These are phyloP conservation scores for Sclerotinia trifoliorum DNA, from an alignment of 2,329 filamentous ascomycete genomes.

Conservation along the genomic window DNA sequence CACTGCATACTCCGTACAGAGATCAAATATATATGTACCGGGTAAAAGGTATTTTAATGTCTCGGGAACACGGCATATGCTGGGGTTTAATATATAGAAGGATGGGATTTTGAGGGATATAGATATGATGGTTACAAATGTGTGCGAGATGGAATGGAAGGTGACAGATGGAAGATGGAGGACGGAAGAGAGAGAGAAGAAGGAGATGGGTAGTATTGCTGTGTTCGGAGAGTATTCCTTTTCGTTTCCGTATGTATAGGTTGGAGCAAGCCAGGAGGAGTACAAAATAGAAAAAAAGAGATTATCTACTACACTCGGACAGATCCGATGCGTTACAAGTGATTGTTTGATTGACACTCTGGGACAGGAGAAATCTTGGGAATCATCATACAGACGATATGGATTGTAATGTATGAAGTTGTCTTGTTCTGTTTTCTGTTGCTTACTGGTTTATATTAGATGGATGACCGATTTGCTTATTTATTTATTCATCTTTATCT, in stretches of 20 bases:
- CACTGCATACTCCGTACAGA: background rate
- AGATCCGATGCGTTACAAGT: background rate
- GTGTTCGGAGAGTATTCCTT: background rate
- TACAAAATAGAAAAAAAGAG: background rate
- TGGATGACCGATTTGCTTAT: slow-evolving; percentile 6
- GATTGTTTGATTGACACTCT: background rate
- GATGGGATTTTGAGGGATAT: slow-evolving; percentile 1
- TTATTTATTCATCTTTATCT: background rate
- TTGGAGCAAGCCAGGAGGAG: background rate
- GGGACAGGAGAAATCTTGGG: slow-evolving; percentile 4
- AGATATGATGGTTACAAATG: background rate
- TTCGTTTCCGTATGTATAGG: background rate
- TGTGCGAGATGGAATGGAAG: background rate
- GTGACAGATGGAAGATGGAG: background rate
- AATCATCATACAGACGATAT: background rate
- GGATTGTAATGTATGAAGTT: background rate
- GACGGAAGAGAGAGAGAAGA: background rate
- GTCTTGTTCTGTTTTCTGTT: background rate
- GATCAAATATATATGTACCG: background rate
- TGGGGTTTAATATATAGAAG: background rate
- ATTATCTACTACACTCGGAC: background rate
- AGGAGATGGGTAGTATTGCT: no score
- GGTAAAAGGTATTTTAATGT: background rate
- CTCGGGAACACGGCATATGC: slow-evolving; percentile 1
- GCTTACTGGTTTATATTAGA: background rate